phyloP scores from a whole-genome alignment of 2,329 filamentous ascomycete genomes.

The Paraphoma chrysanthemicola region DNA sequence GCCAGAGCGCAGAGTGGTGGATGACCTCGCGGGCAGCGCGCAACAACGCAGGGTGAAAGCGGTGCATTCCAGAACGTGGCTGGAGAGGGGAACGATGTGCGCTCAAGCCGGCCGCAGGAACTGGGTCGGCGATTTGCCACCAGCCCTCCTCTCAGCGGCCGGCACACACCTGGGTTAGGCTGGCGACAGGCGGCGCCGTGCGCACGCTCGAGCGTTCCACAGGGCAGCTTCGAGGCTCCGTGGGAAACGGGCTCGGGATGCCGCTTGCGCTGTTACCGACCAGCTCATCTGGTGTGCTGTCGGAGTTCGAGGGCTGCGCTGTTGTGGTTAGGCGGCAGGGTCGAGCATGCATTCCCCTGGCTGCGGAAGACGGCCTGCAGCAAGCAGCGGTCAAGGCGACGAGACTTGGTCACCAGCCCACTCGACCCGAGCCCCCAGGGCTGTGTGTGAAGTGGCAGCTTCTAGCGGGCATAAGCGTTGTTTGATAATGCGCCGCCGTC shows the following conservation, averaged over 20 bases:
- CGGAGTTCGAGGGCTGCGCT: conserved; percentile 13
- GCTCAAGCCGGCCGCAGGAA: conserved; percentile 8
- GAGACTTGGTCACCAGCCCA: conserved; percentile 28
- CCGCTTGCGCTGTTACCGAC: conserved; percentile 12
- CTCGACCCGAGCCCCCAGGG: conserved; percentile 7
- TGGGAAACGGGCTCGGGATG: conserved; percentile 4
- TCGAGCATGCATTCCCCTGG: conserved; percentile 33
- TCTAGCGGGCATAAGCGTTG: conserved; percentile 33
- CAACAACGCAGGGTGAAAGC: conserved; percentile 2
- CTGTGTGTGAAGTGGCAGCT: conserved; percentile 26
- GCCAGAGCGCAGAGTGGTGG: conserved; percentile 1
- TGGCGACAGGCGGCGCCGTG: conserved; percentile 6
- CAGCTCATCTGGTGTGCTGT: conserved; percentile 14
- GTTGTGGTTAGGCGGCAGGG: conserved; percentile 14
- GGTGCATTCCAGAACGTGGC: conserved; percentile 32
- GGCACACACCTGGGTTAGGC: conserved; percentile 7
- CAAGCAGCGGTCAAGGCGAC: conserved; percentile 34
- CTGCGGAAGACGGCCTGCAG: conserved; percentile 20
- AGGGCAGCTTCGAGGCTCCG: conserved; percentile 3
- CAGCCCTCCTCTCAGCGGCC: conserved; percentile 16
- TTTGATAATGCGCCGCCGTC: conserved; percentile 33
- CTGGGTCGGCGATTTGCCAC: conserved; percentile 13
- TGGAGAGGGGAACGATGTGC: conserved; percentile 28
- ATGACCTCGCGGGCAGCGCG: conserved; percentile 6
- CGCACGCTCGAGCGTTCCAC: conserved; percentile 15